phyloP scores from a whole-genome alignment of 306 rosid genomes.

The Betula pendula region DNA sequence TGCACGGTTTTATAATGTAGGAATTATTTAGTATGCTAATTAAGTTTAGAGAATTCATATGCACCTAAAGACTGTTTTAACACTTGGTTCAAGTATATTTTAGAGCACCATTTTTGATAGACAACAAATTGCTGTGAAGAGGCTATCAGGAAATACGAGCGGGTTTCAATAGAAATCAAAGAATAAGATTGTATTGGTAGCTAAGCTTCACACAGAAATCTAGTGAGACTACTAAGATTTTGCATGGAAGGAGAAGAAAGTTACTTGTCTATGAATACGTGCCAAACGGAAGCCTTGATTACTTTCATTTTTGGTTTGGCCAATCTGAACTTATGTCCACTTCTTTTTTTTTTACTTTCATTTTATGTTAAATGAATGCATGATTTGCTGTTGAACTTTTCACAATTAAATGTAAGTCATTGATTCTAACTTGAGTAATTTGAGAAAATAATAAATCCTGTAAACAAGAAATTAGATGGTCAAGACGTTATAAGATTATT shows the following conservation, averaged over 20 bases:
- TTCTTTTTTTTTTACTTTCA: not conserved
- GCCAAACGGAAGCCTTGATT: conserved; percentile 35
- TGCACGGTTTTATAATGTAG: conserved; percentile 30
- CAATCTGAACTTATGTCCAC: no score
- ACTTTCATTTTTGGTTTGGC: conserved; percentile 31
- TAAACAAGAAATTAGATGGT: conserved; percentile 50
- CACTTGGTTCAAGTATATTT: not conserved
- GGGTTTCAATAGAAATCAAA: conserved; percentile 29
- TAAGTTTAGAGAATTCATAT: not conserved
- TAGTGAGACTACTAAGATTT: conserved; percentile 38
- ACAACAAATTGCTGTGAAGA: conserved; percentile 32
- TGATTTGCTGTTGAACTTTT: not conserved
- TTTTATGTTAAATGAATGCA: not conserved
- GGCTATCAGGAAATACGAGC: conserved; percentile 28
- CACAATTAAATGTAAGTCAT: no score
- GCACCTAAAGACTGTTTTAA: not conserved
- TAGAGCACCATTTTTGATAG: conserved; percentile 27
- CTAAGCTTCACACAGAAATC: conserved; percentile 41
- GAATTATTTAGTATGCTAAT: not conserved
- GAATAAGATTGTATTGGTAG: conserved; percentile 33
- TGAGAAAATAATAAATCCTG: conserved; percentile 29
- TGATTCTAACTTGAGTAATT: not conserved
- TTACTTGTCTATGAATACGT: conserved; percentile 36
- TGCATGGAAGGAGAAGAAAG: conserved; percentile 32
- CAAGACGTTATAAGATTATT: conserved; percentile 46